phyloP scores from a whole-genome alignment of 2,329 filamentous ascomycete species.

The Cordyceps tenuipes region DNA sequence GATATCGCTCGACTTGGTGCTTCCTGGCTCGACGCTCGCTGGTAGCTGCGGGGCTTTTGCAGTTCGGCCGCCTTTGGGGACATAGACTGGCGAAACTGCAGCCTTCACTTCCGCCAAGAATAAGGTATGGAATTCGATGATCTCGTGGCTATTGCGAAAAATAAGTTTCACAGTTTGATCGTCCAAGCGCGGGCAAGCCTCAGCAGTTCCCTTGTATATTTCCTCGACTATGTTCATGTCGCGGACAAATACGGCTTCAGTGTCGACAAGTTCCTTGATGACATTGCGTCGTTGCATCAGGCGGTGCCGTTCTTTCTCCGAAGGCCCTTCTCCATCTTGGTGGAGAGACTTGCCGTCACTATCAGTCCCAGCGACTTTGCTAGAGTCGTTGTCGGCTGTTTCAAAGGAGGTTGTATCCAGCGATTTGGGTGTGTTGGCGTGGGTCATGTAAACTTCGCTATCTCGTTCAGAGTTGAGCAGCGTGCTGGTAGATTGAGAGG shows the following conservation, averaged over 20 bases:
- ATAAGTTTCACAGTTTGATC: conserved; percentile 79
- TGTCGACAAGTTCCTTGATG: conserved; percentile 87
- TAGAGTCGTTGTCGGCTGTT: conserved; percentile 31
- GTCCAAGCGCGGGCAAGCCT: conserved; percentile 70
- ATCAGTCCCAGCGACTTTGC: conserved; percentile 27
- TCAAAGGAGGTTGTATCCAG: conserved; percentile 39
- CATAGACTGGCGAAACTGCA: conserved; percentile 71
- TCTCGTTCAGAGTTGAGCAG: conserved; percentile 36
- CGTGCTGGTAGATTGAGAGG: conserved; percentile 31
- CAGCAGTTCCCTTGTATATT: conserved; percentile 91
- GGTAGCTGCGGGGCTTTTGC: conserved; percentile 35
- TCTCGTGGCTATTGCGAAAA: conserved; percentile 87
- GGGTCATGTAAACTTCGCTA: conserved; percentile 37
- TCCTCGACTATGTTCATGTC: conserved; percentile 98
- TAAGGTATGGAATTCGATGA: conserved; percentile 74
- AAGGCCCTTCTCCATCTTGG: conserved; percentile 33
- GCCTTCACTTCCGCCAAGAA: conserved; percentile 77
- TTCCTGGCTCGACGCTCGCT: conserved; percentile 31
- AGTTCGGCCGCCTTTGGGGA: conserved; percentile 45
- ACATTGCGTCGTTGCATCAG: conserved; percentile 73
- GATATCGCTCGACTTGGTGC: conserved; percentile 31
- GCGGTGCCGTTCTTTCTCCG: conserved; percentile 56
- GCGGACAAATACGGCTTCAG: conserved; percentile 80
- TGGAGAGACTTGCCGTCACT: conserved; percentile 26
- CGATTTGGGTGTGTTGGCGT: conserved; percentile 37